Evolutionary conservation across 192 early-diverging fungal genomes (phyloP), one percentile per base, ranked within the genome.

Genomic region (Polychytrium aggregatum): DNA sequence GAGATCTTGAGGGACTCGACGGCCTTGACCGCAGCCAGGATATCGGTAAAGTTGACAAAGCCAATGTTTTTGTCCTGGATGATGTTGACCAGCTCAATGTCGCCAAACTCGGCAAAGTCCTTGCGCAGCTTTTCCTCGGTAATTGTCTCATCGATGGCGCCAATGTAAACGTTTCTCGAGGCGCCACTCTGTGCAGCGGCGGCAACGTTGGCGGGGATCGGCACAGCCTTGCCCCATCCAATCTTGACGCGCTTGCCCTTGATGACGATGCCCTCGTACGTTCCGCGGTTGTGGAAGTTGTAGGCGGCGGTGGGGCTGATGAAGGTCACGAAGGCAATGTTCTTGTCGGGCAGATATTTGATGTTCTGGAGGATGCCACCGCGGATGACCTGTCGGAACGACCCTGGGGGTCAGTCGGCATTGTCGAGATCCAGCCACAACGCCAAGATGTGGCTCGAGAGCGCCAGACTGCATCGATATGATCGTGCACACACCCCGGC

Each of bases 251-350:
- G 69, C 48, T 84, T 83, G 48, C 70, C 74, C 35, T 85, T 82
- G 50, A 90, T 65, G 2, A 80, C 56, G 30, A 90, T 49, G 0
- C 82, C 82, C 30, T 82, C 65, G 25, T 67, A 59, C 22, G 38
- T 71, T 4, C 72, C 76, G 25, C 71, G 65, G 41, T 76, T 65
- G 48, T 68, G 75, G 48, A 92, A 85, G 25, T 57, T 61, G 28
- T 56, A 52, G 3, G 89, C 89, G 0, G 79, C 56, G 16, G 40
- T 46, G 2, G 86, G 82, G 48, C 87, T 85, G 10, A 88, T 66
- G 71, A 92, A 92, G 0, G 87, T 83, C 24, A 87, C 78, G 59
- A 92, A 91, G 0, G 84, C 83, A 50, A 83, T 86, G 55, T 82
- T 81, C 55, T 87, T 87, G 27, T 84, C 80, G 27, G 72, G 70